Conservation (phyloP, 352 stramenopile genomes). For the Peronospora destructor region DNA sequence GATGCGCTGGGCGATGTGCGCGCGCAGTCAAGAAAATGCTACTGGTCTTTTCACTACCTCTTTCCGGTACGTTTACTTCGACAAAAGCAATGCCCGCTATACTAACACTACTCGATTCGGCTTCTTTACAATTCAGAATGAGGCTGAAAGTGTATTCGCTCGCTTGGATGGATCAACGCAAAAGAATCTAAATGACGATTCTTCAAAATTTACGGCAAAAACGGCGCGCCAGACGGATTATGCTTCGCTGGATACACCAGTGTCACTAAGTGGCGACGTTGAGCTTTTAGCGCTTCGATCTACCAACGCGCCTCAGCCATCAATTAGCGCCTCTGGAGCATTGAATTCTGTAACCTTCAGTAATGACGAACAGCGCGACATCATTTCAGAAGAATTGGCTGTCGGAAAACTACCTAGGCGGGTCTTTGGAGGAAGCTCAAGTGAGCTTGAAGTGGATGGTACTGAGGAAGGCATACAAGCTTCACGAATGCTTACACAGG, state of each 20-base stretch:
- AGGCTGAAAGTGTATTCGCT: slow-evolving; percentile 47
- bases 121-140: slow-evolving; percentile 22
- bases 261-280: slow-evolving; percentile 6
- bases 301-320: slow-evolving; percentile 10
- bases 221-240: slow-evolving; percentile 10
- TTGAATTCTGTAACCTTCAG: slow-evolving; percentile 16
- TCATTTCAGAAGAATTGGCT: slow-evolving; percentile 12
- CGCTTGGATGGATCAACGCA: slow-evolving; percentile 65
- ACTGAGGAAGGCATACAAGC: slow-evolving; percentile 6
- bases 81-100: neutral
- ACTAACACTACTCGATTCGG: slow-evolving; percentile 9
- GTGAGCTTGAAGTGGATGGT: slow-evolving; percentile 9
- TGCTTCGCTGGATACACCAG: slow-evolving; percentile 7
- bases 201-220: slow-evolving; percentile 24
- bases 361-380: slow-evolving; percentile 5
- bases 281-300: slow-evolving; percentile 11
- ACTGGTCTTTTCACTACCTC: slow-evolving; percentile 63
- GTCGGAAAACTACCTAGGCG: slow-evolving; percentile 21
- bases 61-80: slow-evolving; percentile 38
- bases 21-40: slow-evolving; percentile 68
- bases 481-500: slow-evolving; percentile 36
- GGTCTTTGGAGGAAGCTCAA: slow-evolving; percentile 17
- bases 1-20: slow-evolving; percentile 73
- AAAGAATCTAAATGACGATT: slow-evolving; percentile 45
- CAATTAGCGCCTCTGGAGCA: slow-evolving; percentile 6